Base-by-base conservation (phyloP, 305 asterid genomes). In the Euphrasia arctica region DNA sequence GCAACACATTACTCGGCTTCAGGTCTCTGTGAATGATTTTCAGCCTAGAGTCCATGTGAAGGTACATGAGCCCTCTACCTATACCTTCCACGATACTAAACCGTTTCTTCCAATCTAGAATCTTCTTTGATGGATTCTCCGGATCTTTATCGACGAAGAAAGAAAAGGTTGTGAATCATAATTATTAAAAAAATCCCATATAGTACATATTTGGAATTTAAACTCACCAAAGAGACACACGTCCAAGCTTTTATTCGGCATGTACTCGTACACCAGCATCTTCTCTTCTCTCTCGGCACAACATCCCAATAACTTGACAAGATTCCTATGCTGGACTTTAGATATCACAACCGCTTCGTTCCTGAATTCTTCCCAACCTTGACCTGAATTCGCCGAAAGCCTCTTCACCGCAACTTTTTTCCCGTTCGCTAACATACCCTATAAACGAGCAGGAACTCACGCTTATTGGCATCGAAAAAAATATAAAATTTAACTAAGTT, bases 11-110 rank as follows among this genome's bases (percentile, higher is more conserved):
- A 60, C 80, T 72, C 2, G 76, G 75, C 59, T 78, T 78, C 49
- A 71, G 71, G 47, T 71, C 80, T 60, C 78, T 11, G 15, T 78
- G 83, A 22, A 70, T 75, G 25, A 75, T 67, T 51, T 58, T 75
- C 70, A 81, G 31, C 48, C 80, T 70, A 1, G 87, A 78, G 67
- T 78, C 82, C 43, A 80, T 76, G 72, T 79, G 80, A 25, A 82
- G 87, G 55, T 79, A 82, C 18, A 82, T 47, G 29, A 82, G 79
- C 41, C 84, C 87, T 48, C 82, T 70, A 4, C 78, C 69, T 62
- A 78, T 73, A n/a, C 87, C 82, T 64, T 81, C 77, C 5, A 81
- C 74, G 15, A 81, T 72, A 50, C 13, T 70, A 59, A 77, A 70
- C 8, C 74, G 80, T 31, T 52, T 77, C 7, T 56, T 36, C 82